Evolutionary conservation across 306 rosid genomes (phyloP).

Genomic region (Sicyos baderoa): DNA sequence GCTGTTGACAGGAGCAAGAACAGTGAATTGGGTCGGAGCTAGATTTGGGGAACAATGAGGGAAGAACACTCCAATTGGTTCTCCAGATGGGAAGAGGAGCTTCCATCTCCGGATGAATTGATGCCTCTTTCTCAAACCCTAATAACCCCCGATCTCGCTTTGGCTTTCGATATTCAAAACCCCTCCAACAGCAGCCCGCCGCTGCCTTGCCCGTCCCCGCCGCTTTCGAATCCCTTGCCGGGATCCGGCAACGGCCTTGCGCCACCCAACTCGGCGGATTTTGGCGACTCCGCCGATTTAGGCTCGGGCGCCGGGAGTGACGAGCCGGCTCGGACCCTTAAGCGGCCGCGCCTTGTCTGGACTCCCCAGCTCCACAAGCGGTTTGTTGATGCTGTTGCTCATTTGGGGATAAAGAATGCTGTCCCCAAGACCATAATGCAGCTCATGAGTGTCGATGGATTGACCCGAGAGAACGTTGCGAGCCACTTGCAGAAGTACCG

Average conservation of each 20-base stretch:
- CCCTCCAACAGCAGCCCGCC: constrained; percentile 29
- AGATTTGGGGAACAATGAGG: constrained; percentile 46
- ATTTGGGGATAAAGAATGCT: constrained; percentile 88
- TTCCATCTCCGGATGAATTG: constrained; percentile 68
- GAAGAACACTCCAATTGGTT: constrained; percentile 92
- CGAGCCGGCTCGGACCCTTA: constrained; percentile 86
- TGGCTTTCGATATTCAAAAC: constrained; percentile 74
- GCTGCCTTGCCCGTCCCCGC: constrained; percentile 21
- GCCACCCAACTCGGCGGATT: constrained; percentile 68
- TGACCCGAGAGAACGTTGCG: constrained; percentile 90
- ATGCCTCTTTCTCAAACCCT: constrained; percentile 96
- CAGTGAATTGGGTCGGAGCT: constrained; percentile 19
- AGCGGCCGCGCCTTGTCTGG: constrained; percentile 93
- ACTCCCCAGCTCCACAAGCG: constrained; percentile 96
- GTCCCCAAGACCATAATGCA: constrained; percentile 99
- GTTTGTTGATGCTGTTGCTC: constrained; percentile 91
- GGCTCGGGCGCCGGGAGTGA: constrained; percentile 78
- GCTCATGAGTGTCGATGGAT: constrained; percentile 96
- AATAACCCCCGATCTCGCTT: constrained; percentile 86
- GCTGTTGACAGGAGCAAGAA: constrained; percentile 11
- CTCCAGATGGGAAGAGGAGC: constrained; percentile 77
- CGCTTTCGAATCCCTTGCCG: constrained; percentile 29
- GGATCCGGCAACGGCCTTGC: constrained; percentile 25
- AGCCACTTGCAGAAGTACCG: constrained; percentile 92
- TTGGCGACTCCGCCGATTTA: constrained; percentile 73